Conservation (phyloP, 2,329 filamentous ascomycete species). For the Ophiostoma pallidulum region DNA sequence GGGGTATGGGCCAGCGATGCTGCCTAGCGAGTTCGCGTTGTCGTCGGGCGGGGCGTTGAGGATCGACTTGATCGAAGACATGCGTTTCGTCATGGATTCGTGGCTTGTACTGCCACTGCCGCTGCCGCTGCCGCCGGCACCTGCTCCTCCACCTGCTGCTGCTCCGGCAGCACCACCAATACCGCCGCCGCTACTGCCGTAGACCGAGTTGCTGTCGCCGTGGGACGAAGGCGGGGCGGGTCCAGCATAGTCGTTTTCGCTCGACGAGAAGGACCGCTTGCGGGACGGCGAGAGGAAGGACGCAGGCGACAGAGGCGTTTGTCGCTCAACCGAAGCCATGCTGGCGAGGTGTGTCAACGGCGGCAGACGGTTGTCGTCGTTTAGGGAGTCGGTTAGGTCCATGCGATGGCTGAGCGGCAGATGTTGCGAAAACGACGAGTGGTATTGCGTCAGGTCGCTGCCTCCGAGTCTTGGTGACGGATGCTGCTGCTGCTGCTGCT, state of each 20-base stretch:
- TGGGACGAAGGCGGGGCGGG: not conserved
- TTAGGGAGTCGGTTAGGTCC: slow-evolving; percentile 34
- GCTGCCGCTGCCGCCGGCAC: slow-evolving; percentile 3
- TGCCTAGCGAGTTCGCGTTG: slow-evolving; percentile 21
- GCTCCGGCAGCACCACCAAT: no score
- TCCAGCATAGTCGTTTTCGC: slow-evolving; percentile 38
- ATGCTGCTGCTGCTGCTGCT: slow-evolving; percentile 26
- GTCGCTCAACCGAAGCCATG: slow-evolving; percentile 34
- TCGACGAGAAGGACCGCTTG: slow-evolving; percentile 59
- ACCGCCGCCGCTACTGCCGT: not conserved
- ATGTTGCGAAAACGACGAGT: slow-evolving; percentile 26
- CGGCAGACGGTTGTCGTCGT: slow-evolving; percentile 49
- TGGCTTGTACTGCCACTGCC: slow-evolving; percentile 26
- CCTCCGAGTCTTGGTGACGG: slow-evolving; percentile 30
- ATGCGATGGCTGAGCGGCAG: slow-evolving; percentile 25
- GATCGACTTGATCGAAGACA: slow-evolving; percentile 69
- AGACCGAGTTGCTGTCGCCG: not conserved
- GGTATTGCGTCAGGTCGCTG: slow-evolving; percentile 42
- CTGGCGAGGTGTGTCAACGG: slow-evolving; percentile 39
- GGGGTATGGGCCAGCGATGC: slow-evolving; percentile 15
- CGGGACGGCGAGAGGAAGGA: slow-evolving; percentile 50
- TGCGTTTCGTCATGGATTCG: slow-evolving; percentile 48
- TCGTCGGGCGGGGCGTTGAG: slow-evolving; percentile 47
- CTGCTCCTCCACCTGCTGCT: not conserved
- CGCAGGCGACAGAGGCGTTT: slow-evolving; percentile 50